phyloP scores from a whole-genome alignment of 495 filamentous ascomycete genomes.

The Thozetella sp. region DNA sequence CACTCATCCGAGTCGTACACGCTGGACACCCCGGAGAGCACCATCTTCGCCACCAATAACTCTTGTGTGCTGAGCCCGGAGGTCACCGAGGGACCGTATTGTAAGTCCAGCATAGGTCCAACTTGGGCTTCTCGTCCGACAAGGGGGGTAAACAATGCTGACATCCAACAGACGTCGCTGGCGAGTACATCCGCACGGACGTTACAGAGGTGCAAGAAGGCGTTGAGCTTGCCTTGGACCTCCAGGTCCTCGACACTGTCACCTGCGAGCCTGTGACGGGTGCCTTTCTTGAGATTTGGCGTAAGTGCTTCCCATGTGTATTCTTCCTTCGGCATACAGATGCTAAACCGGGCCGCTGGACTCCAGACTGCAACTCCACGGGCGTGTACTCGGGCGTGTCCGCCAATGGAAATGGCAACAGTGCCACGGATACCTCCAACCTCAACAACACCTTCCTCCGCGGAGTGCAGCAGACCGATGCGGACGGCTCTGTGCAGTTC shows the following conservation, averaged over 20 bases:
- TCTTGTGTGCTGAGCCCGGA: conserved; percentile 56
- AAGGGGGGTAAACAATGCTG: neutral
- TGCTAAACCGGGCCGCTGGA: conserved; percentile 29
- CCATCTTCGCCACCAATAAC: conserved; percentile 54
- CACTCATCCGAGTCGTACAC: conserved; percentile 36
- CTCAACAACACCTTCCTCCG: conserved; percentile 52
- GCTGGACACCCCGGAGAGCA: conserved; percentile 34
- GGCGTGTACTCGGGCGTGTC: conserved; percentile 59
- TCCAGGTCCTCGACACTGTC: conserved; percentile 60
- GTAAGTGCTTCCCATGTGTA: conserved; percentile 23
- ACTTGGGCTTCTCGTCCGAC: neutral
- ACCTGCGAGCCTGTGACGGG: conserved; percentile 59
- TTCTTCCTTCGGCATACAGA: conserved; percentile 55
- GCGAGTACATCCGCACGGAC: conserved; percentile 54
- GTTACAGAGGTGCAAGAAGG: conserved; percentile 57
- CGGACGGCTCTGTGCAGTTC: conserved; percentile 51
- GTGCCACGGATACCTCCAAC: conserved; percentile 45
- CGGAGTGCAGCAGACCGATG: conserved; percentile 48
- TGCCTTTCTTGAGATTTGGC: conserved; percentile 64
- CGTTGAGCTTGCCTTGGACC: conserved; percentile 58
- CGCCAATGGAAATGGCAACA: conserved; percentile 49
- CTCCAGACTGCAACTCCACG: conserved; percentile 30
- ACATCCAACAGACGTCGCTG: conserved; percentile 28
- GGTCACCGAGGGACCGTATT: conserved; percentile 58
- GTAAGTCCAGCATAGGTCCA: conserved; percentile 25